Base-by-base conservation (phyloP, 2,329 filamentous ascomycete genomes). In the Botrytis fabae region DNA sequence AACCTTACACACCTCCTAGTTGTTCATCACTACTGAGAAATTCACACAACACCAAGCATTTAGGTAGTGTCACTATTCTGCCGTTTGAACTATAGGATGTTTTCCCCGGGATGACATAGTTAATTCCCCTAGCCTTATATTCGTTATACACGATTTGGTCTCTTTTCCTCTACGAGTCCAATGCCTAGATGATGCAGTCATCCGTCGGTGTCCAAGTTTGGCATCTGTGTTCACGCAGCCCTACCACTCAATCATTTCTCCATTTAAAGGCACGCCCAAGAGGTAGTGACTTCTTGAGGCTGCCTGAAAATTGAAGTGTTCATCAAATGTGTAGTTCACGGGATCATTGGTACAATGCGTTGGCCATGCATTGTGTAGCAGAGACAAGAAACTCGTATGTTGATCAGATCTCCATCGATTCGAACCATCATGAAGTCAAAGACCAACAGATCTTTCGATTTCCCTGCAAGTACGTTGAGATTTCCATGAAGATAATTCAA, bases 351-450 rank as follows among this genome's bases (percentile, higher is more conserved):
- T 57, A 42, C 65, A 57, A 69, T 69, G 65, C 65, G 65, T 57
- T 69, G 65, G 48, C 48, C 65, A 42, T 69, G 65, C 65, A 69
- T 68, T 57, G 65, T 68, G 65, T 68, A 40, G 35, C 65, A 28
- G 35, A 42, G 48, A 28, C 25, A 40, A 28, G n/a, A 57, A 68
- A 42, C n/a, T 57, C n/a, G 65, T 54, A 69, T 57, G 65, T 44
- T 57, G 65, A 38, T 1, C 38, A 69, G 16, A 4, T 57, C 18
- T 25, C 38, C 9, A 1, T 42, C 48, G n/a, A 5, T 57, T 40
- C 38, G 4, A 42, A 32, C 8, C 10, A 42, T 38, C 14, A 32
- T 28, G n/a, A 44, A 42, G 35, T 32, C 28, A 20, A 32, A 28
- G n/a, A 6, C 12, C 8, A 32, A 28, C 16, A 18, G 18, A 40